Base-by-base conservation (phyloP, 73 alveolate species). In the Tetrahymena thermophila region DNA sequence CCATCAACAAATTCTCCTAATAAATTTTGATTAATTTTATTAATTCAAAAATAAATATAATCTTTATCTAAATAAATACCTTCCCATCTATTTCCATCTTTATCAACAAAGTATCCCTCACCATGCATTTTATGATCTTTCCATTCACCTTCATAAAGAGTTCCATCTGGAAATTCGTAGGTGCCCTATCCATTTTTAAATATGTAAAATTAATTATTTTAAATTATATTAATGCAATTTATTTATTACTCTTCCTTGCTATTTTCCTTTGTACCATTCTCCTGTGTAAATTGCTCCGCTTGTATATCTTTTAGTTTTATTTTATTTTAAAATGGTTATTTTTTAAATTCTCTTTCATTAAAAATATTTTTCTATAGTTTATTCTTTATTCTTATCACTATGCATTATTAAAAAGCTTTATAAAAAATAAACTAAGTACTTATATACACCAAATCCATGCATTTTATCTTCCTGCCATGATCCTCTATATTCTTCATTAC, bases 101-200 rank as follows among this genome's bases (percentile, higher is more conserved):
- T 85, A 94, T 98, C 99, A 43, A 96, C 85, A 94, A 97, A 98
- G 21, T 95, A 97, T 31, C 99, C 99, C 50, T 94, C 98, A 16
- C 99, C 99, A 95, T 96, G 97, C 99, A 98, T 98, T 94, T 96
- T 94, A 95, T 98, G 99, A 58, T 98, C 94, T 19, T 94, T 98
- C 99, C 99, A 98, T 56, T 97, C 97, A 3, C 99, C 99, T 94
- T 96, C 98, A 96, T 98, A 98, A 35, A 96, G 94, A 34, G 99
- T 98, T 17, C 99, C 99, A 93, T 98, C 99, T 10, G 99, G 98
- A 93, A 94, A 98, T 35, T 95, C 94, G 94, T 96, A 96, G 16
- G 96, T 96, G 14, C 99, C 99, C 44, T 96, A 94, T 28, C 8
- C 13, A 3, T 25, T 9, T 19, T 55, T 23, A 56, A 71, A 19